These are phyloP conservation scores for Yarrowia sp. DNA, from an alignment of 805 yeast genomes.

Conservation along the genomic window DNA sequence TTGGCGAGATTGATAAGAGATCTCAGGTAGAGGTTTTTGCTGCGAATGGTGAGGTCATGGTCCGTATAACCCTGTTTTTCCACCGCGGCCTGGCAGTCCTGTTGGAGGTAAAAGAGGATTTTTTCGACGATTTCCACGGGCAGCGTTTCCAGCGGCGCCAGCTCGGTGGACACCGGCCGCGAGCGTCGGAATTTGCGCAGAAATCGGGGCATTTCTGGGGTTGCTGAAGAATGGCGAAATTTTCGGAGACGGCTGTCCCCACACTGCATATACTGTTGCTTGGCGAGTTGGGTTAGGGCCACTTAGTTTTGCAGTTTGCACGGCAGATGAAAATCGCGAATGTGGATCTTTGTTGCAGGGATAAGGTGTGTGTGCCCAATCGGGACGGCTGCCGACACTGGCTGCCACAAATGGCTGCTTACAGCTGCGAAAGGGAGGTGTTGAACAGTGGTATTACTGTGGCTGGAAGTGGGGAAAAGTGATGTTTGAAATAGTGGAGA, in stretches of 20 bases:
- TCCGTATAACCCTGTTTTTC: conserved; percentile 9
- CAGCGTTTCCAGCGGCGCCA: conserved; percentile 25
- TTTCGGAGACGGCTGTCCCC: background rate
- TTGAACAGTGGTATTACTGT: background rate
- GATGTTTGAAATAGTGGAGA: too few relatives aligned
- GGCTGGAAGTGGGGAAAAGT: background rate
- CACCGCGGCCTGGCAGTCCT: conserved; percentile 8
- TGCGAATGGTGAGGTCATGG: conserved; percentile 21
- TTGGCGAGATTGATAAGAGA: conserved; percentile 20
- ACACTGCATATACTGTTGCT: conserved; percentile 18
- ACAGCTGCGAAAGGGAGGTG: too few relatives aligned
- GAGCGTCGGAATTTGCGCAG: conserved; percentile 26
- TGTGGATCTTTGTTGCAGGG: conserved; percentile 11
- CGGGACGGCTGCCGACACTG: background rate
- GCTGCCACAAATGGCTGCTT: conserved; percentile 1
- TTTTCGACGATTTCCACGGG: conserved; percentile 32
- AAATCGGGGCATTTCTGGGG: conserved; percentile 23
- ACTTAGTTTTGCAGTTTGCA: too few relatives aligned
- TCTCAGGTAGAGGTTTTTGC: conserved; percentile 29
- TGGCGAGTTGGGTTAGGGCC: conserved; percentile 24
- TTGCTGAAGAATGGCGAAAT: background rate
- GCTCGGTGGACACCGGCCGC: conserved; percentile 13
- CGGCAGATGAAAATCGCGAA: background rate
- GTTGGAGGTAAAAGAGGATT: conserved; percentile 14
- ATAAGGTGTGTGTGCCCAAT: conserved; percentile 12